Percentiles rank a stretch among this genome's conserved stretches.
Conservation (phyloP, 2,329 filamentous ascomycete genomes). For the Aspergillus pseudotamarii region DNA sequence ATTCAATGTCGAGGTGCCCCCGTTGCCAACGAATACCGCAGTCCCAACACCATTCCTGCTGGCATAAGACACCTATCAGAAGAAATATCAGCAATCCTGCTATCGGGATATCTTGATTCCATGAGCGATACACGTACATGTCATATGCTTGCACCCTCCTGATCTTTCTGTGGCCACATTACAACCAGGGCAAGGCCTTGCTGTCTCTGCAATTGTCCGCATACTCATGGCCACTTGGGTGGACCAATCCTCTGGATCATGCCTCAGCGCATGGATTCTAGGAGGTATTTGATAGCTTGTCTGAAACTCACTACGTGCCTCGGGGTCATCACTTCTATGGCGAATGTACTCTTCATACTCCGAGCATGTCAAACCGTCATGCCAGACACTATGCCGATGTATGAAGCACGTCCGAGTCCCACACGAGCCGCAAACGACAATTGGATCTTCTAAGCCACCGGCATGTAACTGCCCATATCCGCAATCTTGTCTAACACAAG, state of each 20-base stretch:
- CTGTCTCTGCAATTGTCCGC: constrained; percentile 11
- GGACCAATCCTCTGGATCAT: constrained; percentile 1
- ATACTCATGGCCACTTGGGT: constrained; percentile 10
- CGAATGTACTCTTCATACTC: constrained; percentile 15
- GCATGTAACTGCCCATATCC: constrained; percentile 22
- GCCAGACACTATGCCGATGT: constrained; percentile 19
- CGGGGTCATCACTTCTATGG: neutral
- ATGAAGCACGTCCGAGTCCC: constrained; percentile 22
- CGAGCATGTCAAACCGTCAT: constrained; percentile 21
- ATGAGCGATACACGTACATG: constrained; percentile 13
- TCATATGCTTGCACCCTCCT: constrained; percentile 22
- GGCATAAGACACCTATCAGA: constrained; percentile 17
- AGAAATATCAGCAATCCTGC: constrained; percentile 7
- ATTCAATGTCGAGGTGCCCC: constrained; percentile 17
- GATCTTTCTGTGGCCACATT: constrained; percentile 14
- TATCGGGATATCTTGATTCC: neutral
- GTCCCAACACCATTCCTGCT: constrained; percentile 24
- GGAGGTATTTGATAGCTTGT: neutral
- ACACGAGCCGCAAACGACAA: constrained; percentile 20
- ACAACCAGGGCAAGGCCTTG: constrained; percentile 18
- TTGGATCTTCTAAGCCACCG: constrained; percentile 19
- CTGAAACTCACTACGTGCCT: neutral
- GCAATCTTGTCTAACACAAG: constrained; percentile 17
- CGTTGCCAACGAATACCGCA: constrained; percentile 17
- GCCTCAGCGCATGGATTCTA: neutral